Conservation (phyloP, 2,329 filamentous ascomycete species). For the Podosphaera fusca region DNA sequence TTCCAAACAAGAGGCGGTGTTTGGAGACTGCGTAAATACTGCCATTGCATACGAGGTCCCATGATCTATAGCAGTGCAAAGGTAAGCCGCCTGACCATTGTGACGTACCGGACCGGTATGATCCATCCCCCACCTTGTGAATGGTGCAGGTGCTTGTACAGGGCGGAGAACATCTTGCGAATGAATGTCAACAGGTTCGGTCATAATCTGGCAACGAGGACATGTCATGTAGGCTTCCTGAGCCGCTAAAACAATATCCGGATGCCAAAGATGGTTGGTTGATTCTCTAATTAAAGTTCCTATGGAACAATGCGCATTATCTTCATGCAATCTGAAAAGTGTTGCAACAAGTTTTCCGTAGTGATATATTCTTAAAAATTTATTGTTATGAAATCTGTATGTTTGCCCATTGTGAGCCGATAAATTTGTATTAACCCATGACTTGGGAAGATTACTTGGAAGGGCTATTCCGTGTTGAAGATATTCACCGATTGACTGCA, state of each 20-base stretch:
- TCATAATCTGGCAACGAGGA: not conserved
- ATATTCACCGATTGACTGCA: not conserved
- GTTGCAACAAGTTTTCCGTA: not conserved
- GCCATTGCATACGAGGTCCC: not conserved
- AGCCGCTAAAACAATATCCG: too few relatives aligned
- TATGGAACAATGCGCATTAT: conserved; percentile 1
- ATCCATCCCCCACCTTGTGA: not conserved
- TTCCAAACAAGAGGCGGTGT: too few relatives aligned
- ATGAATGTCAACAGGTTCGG: not conserved
- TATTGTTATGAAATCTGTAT: not conserved
- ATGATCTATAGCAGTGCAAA: not conserved
- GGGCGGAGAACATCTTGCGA: not conserved
- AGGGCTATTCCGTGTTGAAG: not conserved
- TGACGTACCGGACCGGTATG: not conserved
- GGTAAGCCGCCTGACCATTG: not conserved
- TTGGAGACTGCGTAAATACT: not conserved
- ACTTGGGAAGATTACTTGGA: not conserved
- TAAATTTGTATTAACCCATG: not conserved
- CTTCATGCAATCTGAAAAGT: not conserved
- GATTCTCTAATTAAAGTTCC: not conserved
- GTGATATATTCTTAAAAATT: not conserved
- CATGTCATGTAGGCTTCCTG: not conserved
- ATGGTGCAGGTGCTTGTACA: not conserved
- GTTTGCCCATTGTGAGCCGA: not conserved
- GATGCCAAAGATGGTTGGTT: not conserved